A percentile compares a stretch with the other conserved stretches of the same genome.
These are phyloP conservation scores for Coccinonectria pachysandricola DNA, from an alignment of 2,329 filamentous ascomycete species.

Conservation along the genomic window DNA sequence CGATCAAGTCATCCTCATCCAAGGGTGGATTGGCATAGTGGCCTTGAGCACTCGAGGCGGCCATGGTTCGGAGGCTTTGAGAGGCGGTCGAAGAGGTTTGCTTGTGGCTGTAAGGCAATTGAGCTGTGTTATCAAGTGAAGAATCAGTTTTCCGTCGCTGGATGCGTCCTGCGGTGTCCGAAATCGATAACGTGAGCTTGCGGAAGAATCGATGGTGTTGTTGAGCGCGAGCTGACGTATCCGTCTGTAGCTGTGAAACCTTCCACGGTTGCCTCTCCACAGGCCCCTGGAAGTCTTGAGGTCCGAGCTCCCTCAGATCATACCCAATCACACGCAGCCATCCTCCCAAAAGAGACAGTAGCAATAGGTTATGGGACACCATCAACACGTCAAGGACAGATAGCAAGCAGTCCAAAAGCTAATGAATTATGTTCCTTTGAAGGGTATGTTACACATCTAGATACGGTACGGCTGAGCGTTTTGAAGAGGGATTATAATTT, in stretches of 20 bases:
- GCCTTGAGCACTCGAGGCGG: slow-evolving; percentile 37
- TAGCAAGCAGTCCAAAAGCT: too few relatives aligned
- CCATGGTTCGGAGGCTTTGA: slow-evolving; percentile 26
- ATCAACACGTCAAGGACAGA: too few relatives aligned
- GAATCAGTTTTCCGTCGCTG: too few relatives aligned
- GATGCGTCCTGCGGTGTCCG: too few relatives aligned
- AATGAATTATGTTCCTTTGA: too few relatives aligned
- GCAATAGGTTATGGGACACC: slow-evolving; percentile 1
- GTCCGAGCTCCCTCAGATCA: slow-evolving; percentile 14
- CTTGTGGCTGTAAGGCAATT: not conserved
- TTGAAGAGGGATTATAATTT: too few relatives aligned
- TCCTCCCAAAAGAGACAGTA: slow-evolving; percentile 5
- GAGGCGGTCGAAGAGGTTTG: not conserved
- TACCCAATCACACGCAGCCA: slow-evolving; percentile 13
- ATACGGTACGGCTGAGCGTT: too few relatives aligned
- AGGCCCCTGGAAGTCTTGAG: slow-evolving; percentile 12
- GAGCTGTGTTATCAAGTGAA: slow-evolving; percentile 1
- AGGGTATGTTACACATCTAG: too few relatives aligned
- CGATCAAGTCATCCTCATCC: slow-evolving; percentile 63
- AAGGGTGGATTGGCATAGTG: slow-evolving; percentile 53
- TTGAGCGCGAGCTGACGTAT: slow-evolving; percentile 17
- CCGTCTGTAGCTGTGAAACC: slow-evolving; percentile 13
- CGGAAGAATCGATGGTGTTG: too few relatives aligned
- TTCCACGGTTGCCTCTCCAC: slow-evolving; percentile 21
- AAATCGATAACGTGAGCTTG: too few relatives aligned